These are phyloP conservation scores for Aspergillus sp. DNA, from an alignment of 2,329 filamentous ascomycete genomes.

Conservation along the genomic window DNA sequence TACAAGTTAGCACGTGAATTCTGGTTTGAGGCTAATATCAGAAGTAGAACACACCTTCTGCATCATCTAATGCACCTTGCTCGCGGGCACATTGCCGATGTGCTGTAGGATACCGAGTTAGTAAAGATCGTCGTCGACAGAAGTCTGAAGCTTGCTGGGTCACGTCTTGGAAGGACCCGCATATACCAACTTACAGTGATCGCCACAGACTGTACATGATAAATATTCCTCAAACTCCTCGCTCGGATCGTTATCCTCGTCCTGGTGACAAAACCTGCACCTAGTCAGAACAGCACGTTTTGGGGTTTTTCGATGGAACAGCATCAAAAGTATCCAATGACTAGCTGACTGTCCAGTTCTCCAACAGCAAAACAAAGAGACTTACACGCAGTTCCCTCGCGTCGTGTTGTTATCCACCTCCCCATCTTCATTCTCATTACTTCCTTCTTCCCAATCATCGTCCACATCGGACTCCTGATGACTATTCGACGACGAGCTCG, in stretches of 20 bases:
- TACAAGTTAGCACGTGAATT: slow-evolving; percentile 34
- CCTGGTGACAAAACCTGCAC: slow-evolving; percentile 74
- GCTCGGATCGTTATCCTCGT: slow-evolving; percentile 78
- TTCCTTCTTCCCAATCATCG: slow-evolving; percentile 50
- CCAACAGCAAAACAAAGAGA: slow-evolving; percentile 11
- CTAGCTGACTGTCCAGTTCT: neutral
- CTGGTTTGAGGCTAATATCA: neutral
- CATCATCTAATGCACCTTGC: slow-evolving; percentile 60
- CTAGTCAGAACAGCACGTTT: slow-evolving; percentile 24
- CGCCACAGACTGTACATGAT: slow-evolving; percentile 73
- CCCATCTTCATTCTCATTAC: slow-evolving; percentile 46
- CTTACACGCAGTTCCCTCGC: slow-evolving; percentile 65
- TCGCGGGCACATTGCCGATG: slow-evolving; percentile 87
- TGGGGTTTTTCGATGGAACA: neutral
- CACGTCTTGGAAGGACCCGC: slow-evolving; percentile 22
- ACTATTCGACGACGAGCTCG: slow-evolving; percentile 43
- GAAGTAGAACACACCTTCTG: slow-evolving; percentile 55
- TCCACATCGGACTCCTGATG: slow-evolving; percentile 60
- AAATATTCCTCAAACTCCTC: slow-evolving; percentile 80
- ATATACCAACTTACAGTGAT: slow-evolving; percentile 67
- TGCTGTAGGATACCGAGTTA: slow-evolving; percentile 61
- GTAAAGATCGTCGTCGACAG: slow-evolving; percentile 20
- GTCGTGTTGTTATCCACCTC: slow-evolving; percentile 47
- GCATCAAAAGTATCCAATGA: neutral
- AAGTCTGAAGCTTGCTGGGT: slow-evolving; percentile 29